Conservation (phyloP, 2,329 filamentous ascomycete genomes). For the Ciborinia camelliae region DNA sequence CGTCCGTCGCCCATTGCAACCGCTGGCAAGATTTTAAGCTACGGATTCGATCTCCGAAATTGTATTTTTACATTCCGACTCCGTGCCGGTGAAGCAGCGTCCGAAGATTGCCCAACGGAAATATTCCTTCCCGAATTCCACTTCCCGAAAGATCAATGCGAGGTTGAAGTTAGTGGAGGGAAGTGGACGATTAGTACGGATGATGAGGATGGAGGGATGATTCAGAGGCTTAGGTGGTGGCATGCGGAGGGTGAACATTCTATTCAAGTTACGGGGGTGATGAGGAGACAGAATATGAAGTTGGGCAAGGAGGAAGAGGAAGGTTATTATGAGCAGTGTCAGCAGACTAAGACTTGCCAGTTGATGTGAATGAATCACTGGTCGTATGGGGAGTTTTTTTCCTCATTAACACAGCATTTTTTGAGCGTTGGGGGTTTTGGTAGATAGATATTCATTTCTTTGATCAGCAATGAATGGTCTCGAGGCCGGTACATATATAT, state of each 20-base stretch:
- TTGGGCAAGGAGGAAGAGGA: constrained; percentile 57
- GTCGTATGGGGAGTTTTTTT: no score
- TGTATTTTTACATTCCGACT: constrained; percentile 75
- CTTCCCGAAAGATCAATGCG: constrained; percentile 72
- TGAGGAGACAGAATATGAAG: constrained; percentile 58
- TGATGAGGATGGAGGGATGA: constrained; percentile 62
- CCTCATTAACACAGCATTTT: no score
- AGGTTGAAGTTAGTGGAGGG: constrained; percentile 75
- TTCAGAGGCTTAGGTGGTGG: constrained; percentile 89
- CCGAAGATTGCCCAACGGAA: constrained; percentile 68
- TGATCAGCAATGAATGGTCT: not conserved
- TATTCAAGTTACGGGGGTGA: constrained; percentile 71
- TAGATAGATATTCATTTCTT: not conserved
- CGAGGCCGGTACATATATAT: not conserved
- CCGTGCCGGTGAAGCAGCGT: constrained; percentile 55
- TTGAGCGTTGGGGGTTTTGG: not conserved
- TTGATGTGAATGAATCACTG: constrained; percentile 47
- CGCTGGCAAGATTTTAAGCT: constrained; percentile 65
- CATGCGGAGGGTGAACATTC: constrained; percentile 81
- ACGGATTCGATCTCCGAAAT: constrained; percentile 77
- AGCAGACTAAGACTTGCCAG: constrained; percentile 44
- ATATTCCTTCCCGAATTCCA: constrained; percentile 90
- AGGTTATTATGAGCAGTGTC: constrained; percentile 72
- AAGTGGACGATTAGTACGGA: constrained; percentile 83
- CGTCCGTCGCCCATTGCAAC: constrained; percentile 77